These are phyloP conservation scores for Penstemon eatonii DNA, from an alignment of 257 asterid species.

Conservation along the genomic window DNA sequence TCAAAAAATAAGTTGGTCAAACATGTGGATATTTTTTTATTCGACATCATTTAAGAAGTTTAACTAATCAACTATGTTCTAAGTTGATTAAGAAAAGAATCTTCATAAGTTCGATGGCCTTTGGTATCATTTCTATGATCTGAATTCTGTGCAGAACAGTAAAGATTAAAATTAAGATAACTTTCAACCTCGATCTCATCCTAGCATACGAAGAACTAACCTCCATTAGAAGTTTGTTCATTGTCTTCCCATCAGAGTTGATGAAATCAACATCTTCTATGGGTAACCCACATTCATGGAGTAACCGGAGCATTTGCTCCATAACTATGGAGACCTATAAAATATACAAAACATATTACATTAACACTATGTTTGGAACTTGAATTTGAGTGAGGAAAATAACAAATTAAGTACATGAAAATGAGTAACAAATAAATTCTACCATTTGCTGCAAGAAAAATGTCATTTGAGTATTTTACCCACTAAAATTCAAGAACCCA, in stretches of 20 bases:
- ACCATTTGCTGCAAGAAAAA: too few species aligned
- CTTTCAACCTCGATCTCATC: slow-evolving; percentile 7
- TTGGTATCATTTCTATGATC: background rate
- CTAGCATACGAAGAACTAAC: slow-evolving; percentile 41
- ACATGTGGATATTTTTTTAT: background rate
- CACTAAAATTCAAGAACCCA: too few species aligned
- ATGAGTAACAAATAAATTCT: too few species aligned
- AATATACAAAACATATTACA: slow-evolving; percentile 12
- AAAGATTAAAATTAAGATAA: background rate
- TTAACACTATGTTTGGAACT: background rate
- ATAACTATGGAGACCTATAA: slow-evolving; percentile 78
- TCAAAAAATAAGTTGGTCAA: background rate
- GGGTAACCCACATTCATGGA: slow-evolving; percentile 92
- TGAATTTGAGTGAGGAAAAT: too few species aligned
- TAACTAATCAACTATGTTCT: background rate
- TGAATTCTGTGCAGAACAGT: background rate
- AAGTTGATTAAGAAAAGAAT: background rate
- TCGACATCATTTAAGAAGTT: background rate
- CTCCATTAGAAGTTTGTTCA: slow-evolving; percentile 88
- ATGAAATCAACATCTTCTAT: slow-evolving; percentile 81
- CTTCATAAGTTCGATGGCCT: background rate
- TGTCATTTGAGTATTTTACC: too few species aligned
- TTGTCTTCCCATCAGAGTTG: slow-evolving; percentile 82
- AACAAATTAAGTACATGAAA: too few species aligned
- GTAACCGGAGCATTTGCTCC: slow-evolving; percentile 93